Conservation (phyloP, 441 rosid species). For the Viola pubescens region DNA sequence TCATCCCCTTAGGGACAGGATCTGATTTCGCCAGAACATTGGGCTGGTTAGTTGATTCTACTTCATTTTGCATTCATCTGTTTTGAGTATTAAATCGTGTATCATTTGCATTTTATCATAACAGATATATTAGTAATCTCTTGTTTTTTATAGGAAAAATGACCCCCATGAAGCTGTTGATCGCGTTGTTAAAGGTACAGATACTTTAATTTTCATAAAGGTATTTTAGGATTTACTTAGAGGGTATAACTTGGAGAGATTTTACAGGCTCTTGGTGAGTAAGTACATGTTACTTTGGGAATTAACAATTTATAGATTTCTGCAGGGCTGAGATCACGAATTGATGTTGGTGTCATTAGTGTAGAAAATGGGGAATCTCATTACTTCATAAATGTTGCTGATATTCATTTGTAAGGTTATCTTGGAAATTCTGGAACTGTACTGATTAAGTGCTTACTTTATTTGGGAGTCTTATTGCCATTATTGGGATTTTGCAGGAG, state of each 20-base stretch:
- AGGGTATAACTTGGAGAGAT: not conserved
- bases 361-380: constrained; percentile 47
- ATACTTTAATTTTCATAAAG: not conserved
- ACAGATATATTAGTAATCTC: constrained; percentile 11
- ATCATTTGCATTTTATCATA: constrained; percentile 8
- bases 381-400: constrained; percentile 90
- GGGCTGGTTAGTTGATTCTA: constrained; percentile 71
- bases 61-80: constrained; percentile 14
- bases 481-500: constrained; percentile 50
- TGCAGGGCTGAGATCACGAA: constrained; percentile 54
- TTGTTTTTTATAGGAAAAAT: constrained; percentile 52
- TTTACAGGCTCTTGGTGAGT: not conserved
- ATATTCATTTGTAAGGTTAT: constrained; percentile 81
- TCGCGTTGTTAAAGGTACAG: constrained; percentile 68
- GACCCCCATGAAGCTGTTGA: constrained; percentile 80
- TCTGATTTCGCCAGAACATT: constrained; percentile 91
- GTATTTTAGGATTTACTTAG: too few species aligned
- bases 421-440: constrained; percentile 15
- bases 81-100: not conserved
- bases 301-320: constrained; percentile 17
- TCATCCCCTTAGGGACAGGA: constrained; percentile 93
- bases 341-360: constrained; percentile 70
- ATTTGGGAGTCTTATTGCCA: constrained; percentile 16
- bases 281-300: not conserved
- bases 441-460: constrained; percentile 9